These are phyloP conservation scores for Beauveria sp. DNA, from an alignment of 2,329 filamentous ascomycete species.

Conservation along the genomic window DNA sequence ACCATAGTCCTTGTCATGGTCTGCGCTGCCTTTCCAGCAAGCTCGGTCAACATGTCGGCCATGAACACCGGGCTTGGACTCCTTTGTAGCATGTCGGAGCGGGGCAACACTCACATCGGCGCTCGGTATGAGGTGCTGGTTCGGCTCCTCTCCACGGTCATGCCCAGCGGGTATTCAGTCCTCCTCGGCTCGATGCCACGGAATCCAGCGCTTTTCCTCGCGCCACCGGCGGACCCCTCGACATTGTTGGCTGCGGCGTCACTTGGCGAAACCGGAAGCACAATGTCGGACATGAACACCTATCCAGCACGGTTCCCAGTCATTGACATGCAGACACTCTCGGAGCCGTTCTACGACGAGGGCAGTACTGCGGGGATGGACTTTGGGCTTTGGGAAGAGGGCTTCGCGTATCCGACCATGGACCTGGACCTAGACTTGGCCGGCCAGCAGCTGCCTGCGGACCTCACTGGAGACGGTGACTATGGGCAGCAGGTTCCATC, in stretches of 20 bases:
- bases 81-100: slow-evolving; percentile 41
- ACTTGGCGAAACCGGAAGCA: not conserved
- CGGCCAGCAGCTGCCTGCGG: slow-evolving; percentile 15
- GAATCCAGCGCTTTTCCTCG: not conserved
- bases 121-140: slow-evolving; percentile 26
- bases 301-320: slow-evolving; percentile 20
- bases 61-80: slow-evolving; percentile 40
- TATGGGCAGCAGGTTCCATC: not conserved
- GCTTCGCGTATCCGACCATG: slow-evolving; percentile 28
- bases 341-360: slow-evolving; percentile 23
- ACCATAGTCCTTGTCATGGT: slow-evolving; percentile 47
- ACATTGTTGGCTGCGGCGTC: not conserved
- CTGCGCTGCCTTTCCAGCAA: slow-evolving; percentile 42
- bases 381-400: slow-evolving; percentile 30
- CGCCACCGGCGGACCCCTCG: not conserved
- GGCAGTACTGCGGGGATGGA: slow-evolving; percentile 22
- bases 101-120: slow-evolving; percentile 42
- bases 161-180: slow-evolving; percentile 12
- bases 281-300: not conserved
- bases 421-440: slow-evolving; percentile 25
- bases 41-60: slow-evolving; percentile 30
- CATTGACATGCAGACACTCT: slow-evolving; percentile 21
- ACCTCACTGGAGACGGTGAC: not conserved
- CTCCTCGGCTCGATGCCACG: not conserved
- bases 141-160: slow-evolving; percentile 20